These are phyloP conservation scores for Phyllosticta citriasiana DNA, from an alignment of 2,329 filamentous ascomycete genomes.

Conservation along the genomic window DNA sequence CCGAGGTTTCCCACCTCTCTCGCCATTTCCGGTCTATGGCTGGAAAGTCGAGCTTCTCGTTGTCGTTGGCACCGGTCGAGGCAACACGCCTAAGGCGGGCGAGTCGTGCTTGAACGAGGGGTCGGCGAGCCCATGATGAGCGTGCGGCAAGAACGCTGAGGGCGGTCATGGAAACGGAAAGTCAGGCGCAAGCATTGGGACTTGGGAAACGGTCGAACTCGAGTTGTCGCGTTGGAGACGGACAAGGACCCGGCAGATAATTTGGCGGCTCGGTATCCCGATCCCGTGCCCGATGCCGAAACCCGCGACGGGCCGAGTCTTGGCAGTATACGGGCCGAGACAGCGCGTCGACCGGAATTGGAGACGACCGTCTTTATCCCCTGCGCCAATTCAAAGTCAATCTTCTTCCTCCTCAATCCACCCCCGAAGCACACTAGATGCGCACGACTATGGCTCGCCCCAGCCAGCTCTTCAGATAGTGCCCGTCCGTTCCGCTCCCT, in stretches of 20 bases:
- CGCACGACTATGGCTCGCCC: slow-evolving; percentile 4
- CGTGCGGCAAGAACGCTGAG: slow-evolving; percentile 1
- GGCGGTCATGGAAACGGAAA: slow-evolving; percentile 1
- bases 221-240: background rate
- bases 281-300: background rate
- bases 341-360: background rate
- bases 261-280: background rate
- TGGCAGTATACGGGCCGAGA: background rate
- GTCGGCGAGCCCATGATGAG: background rate
- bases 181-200: background rate
- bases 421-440: background rate
- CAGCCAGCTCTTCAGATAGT: slow-evolving; percentile 5
- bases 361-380: slow-evolving; percentile 1
- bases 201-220: background rate
- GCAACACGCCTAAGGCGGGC: slow-evolving; percentile 1
- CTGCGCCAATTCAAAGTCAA: slow-evolving; percentile 5
- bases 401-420: background rate
- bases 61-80: background rate
- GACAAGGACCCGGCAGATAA: background rate
- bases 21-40: slow-evolving; percentile 47
- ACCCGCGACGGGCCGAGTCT: background rate
- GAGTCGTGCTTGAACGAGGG: background rate
- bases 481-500: background rate
- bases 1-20: slow-evolving; percentile 31
- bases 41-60: slow-evolving; percentile 30